Conservation (phyloP, 208 protist species). For the Perkinsela sp. region DNA sequence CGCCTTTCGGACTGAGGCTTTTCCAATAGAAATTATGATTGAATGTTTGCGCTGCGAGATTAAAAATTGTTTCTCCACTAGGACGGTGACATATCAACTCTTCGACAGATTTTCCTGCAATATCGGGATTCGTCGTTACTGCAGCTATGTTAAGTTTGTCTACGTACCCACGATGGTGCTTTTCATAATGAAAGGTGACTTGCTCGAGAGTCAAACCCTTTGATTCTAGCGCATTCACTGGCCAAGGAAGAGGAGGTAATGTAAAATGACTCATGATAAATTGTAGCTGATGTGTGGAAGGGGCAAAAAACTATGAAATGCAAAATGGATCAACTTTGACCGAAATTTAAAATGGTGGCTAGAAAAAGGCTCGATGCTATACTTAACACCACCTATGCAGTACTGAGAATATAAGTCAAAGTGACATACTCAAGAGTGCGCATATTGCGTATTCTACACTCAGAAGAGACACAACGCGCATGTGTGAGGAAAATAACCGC, state of each 20-base stretch:
- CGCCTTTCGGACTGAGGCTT: conserved; percentile 25
- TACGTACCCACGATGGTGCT: conserved; percentile 67
- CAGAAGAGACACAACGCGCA: no score
- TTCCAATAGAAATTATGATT: conserved; percentile 80
- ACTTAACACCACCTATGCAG: no score
- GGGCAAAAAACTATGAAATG: no score
- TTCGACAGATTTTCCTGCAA: conserved; percentile 29
- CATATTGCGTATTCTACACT: no score
- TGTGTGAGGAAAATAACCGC: no score
- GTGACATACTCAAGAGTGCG: no score
- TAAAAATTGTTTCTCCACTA: conserved; percentile 29
- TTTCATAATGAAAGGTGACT: conserved; percentile 62
- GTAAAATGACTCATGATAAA: conserved; percentile 23
- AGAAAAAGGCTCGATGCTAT: no score
- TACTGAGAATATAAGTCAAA: no score
- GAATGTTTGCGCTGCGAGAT: conserved; percentile 66
- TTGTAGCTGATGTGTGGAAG: no score
- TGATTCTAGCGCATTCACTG: conserved; percentile 24
- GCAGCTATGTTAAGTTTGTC: conserved; percentile 55
- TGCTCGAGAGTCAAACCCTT: conserved; percentile 60
- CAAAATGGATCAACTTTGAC: no score
- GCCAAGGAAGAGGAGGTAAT: conserved; percentile 33
- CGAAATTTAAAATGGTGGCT: no score
- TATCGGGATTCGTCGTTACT: conserved; percentile 14
- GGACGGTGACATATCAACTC: conserved; percentile 20